Evolutionary conservation across 2,329 filamentous ascomycete genomes (phyloP).

Genomic region (Allantophomopsis cytisporea): DNA sequence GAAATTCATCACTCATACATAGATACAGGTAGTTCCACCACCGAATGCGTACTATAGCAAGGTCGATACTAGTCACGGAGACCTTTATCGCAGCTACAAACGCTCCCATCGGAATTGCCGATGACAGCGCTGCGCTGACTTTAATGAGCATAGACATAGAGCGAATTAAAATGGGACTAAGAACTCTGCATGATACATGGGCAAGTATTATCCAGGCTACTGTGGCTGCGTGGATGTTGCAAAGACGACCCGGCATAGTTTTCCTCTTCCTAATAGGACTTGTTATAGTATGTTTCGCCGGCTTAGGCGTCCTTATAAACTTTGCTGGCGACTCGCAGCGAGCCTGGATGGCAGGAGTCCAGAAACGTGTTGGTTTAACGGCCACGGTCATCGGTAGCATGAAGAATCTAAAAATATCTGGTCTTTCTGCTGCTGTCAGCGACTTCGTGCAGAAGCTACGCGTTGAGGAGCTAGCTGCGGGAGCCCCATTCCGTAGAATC

Average conservation of each 20-base stretch:
- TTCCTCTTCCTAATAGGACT: slow-evolving; percentile 6
- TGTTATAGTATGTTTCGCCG: neutral
- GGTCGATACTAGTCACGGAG: slow-evolving; percentile 17
- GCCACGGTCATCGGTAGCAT: slow-evolving; percentile 10
- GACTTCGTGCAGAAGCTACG: slow-evolving; percentile 18
- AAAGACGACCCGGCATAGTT: slow-evolving; percentile 12
- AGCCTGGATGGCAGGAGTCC: slow-evolving; percentile 12
- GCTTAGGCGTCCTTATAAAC: slow-evolving; percentile 1
- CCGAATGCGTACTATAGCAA: slow-evolving; percentile 20
- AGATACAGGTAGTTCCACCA: no score
- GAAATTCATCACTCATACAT: no score
- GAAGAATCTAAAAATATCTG: slow-evolving; percentile 15
- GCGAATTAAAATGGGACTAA: slow-evolving; percentile 21
- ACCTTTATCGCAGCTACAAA: slow-evolving; percentile 20
- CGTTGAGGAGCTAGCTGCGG: slow-evolving; percentile 7
- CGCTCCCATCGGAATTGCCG: slow-evolving; percentile 13
- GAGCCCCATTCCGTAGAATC: slow-evolving; percentile 1
- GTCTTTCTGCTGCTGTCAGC: slow-evolving; percentile 18
- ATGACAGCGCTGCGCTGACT: slow-evolving; percentile 22
- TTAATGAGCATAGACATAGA: slow-evolving; percentile 29
- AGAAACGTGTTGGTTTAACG: slow-evolving; percentile 15
- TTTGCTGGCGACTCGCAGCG: slow-evolving; percentile 2
- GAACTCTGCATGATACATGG: slow-evolving; percentile 21
- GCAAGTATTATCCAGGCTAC: slow-evolving; percentile 21
- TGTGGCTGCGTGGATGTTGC: slow-evolving; percentile 19